Evolutionary conservation across 1,284 basidiomycete genomes (phyloP).

Genomic region (Apiotrichum montevideense): DNA sequence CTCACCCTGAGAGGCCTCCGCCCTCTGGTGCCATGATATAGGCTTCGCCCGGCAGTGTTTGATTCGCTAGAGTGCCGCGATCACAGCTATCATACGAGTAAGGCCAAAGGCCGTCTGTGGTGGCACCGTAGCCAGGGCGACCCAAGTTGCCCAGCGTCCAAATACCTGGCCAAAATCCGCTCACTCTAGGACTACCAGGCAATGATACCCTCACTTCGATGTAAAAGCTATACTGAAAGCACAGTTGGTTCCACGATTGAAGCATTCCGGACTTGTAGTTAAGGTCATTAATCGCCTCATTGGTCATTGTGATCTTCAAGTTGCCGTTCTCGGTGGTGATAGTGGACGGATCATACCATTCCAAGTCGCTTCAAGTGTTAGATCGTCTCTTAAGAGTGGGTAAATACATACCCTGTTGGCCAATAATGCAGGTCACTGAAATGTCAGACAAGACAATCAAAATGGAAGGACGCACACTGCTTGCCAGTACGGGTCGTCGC

Average conservation of each 20-base stretch:
- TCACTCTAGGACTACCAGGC: slow-evolving; percentile 55
- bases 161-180: slow-evolving; percentile 67
- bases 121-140: slow-evolving; percentile 71
- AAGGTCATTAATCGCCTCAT: slow-evolving; percentile 63
- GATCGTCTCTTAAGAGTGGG: not conserved
- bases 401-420: slow-evolving; percentile 45
- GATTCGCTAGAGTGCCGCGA: slow-evolving; percentile 66
- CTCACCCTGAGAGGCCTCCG: slow-evolving; percentile 14
- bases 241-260: slow-evolving; percentile 66
- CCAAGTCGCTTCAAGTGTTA: slow-evolving; percentile 52
- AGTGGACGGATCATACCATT: slow-evolving; percentile 77
- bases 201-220: slow-evolving; percentile 62
- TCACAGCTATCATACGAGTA: slow-evolving; percentile 69
- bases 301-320: slow-evolving; percentile 68
- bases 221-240: slow-evolving; percentile 58
- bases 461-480: slow-evolving; percentile 26
- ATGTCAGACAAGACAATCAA: not conserved
- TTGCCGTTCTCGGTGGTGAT: slow-evolving; percentile 71
- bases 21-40: not conserved
- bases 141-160: slow-evolving; percentile 93
- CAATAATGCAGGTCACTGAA: slow-evolving; percentile 63
- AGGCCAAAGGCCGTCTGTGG: slow-evolving; percentile 56
- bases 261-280: slow-evolving; percentile 59
- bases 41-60: slow-evolving; percentile 27
- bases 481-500: slow-evolving; percentile 50